Percentiles rank a stretch among this genome's conserved stretches.
Evolutionary conservation across 768 basidiomycete species (phyloP).

Genomic region (Auriscalpium vulgare): DNA sequence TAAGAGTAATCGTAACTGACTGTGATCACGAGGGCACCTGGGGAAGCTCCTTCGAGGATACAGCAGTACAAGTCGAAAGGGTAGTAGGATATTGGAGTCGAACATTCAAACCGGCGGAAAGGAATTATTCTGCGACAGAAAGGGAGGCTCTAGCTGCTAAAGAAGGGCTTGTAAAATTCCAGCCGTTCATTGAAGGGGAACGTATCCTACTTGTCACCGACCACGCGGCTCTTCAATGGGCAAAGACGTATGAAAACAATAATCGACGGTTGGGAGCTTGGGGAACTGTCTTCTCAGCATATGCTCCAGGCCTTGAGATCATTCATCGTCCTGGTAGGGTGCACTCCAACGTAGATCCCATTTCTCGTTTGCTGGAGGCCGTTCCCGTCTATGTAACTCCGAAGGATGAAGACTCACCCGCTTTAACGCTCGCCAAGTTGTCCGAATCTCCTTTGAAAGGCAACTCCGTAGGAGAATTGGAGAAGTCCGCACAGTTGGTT

Average conservation of each 20-base stretch:
- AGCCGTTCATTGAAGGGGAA: constrained; percentile 30
- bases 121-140: constrained; percentile 31
- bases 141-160: constrained; percentile 31
- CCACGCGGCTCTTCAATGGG: constrained; percentile 21
- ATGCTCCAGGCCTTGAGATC: constrained; percentile 21
- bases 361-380: constrained; percentile 6
- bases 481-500: too few relatives aligned
- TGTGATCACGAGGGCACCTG: neutral
- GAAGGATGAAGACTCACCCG: neutral
- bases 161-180: constrained; percentile 30
- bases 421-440: neutral
- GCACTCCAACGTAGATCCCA: constrained; percentile 27
- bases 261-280: constrained; percentile 22
- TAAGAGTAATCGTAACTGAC: too few relatives aligned
- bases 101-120: constrained; percentile 8
- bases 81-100: constrained; percentile 17
- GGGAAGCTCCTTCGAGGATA: constrained; percentile 12
- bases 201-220: constrained; percentile 19
- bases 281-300: constrained; percentile 27
- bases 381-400: constrained; percentile 1
- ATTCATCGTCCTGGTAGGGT: constrained; percentile 25
- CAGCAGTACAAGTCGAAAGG: constrained; percentile 13
- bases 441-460: too few relatives aligned
- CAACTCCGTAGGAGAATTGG: too few relatives aligned
- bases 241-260: constrained; percentile 17